Evolutionary conservation across 306 rosid species (phyloP), one percentile per base, ranked within the genome.

Genomic region (Corylus americana): DNA sequence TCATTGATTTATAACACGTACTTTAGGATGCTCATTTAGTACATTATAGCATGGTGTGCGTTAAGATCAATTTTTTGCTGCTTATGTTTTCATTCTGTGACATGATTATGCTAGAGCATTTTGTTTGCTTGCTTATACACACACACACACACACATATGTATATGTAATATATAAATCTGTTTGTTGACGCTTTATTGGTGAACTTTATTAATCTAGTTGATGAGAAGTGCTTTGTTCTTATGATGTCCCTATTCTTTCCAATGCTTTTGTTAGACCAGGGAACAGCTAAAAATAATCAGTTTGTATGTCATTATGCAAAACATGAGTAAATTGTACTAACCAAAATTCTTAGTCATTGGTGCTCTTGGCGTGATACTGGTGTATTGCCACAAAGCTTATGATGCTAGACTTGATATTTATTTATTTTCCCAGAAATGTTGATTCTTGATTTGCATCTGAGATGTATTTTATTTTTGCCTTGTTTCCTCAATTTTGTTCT

Each of bases 191-290:
- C 59, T 6, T 11, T 48, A 67, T 67, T 67, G 51, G 16, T 39
- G 13, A 59, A 59, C 17, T 59, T 59, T n/a, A 55, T 66, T 17
- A 11, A 14, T 71, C 49, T 62, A n/a, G 49, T 74, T 83, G 71
- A 22, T 53, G 39, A 73, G 61, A 74, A 37, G 50, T 76, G 14
- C 27, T 77, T 66, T 55, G 25, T 25, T 47, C 48, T 51, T 7
- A 74, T 55, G 78, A 79, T 29, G 35, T 57, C 25, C 42, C 25
- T 25, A 27, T 51, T 27, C 74, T 83, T 53, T 59, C 45, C 31
- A 11, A 2, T 62, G 69, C 70, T 31, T 63, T 16, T 31, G 44
- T 63, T 63, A 63, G n/a, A 31, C 45, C 31, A 4, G 70, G 70
- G 45, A 63, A 63, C 45, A 31, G 8, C 37, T 9, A 63, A 63